These are phyloP conservation scores for Sphaerosporella brunnea DNA, from an alignment of 495 filamentous ascomycete genomes.

Conservation along the genomic window DNA sequence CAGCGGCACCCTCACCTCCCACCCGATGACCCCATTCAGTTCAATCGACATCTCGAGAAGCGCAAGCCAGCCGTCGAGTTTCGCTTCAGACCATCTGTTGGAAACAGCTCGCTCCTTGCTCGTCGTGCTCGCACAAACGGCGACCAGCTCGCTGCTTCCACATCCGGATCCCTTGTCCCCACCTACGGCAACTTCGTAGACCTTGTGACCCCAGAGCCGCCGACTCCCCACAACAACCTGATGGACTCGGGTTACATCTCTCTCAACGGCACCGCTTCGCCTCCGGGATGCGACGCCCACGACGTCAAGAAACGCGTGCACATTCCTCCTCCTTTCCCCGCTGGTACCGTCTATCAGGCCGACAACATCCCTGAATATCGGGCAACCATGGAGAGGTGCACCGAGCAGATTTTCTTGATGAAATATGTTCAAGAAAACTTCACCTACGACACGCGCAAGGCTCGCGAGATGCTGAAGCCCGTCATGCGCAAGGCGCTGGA, in stretches of 20 bases:
- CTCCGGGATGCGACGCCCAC: not conserved
- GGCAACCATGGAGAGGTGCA: conserved; percentile 14
- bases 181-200: not conserved
- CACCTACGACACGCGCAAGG: conserved; percentile 10
- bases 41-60: not conserved
- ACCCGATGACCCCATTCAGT: not conserved
- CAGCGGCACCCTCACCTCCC: too few relatives aligned
- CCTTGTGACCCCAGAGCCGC: not conserved
- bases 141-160: not conserved
- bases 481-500: conserved; percentile 21
- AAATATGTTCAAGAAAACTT: conserved; percentile 20
- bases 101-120: not conserved
- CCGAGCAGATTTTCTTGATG: conserved; percentile 17
- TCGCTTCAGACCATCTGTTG: not conserved
- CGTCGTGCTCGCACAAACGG: not conserved
- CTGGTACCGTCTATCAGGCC: too few relatives aligned
- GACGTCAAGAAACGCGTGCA: not conserved
- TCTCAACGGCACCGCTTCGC: not conserved
- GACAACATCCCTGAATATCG: conserved; percentile 20
- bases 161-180: not conserved
- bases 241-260: conserved; percentile 3
- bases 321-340: not conserved
- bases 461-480: conserved; percentile 14
- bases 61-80: not conserved
- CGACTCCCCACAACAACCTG: not conserved